These are phyloP conservation scores for Cinnamomum micranthum DNA, from an alignment of 164 flowering plant genomes.

Conservation along the genomic window DNA sequence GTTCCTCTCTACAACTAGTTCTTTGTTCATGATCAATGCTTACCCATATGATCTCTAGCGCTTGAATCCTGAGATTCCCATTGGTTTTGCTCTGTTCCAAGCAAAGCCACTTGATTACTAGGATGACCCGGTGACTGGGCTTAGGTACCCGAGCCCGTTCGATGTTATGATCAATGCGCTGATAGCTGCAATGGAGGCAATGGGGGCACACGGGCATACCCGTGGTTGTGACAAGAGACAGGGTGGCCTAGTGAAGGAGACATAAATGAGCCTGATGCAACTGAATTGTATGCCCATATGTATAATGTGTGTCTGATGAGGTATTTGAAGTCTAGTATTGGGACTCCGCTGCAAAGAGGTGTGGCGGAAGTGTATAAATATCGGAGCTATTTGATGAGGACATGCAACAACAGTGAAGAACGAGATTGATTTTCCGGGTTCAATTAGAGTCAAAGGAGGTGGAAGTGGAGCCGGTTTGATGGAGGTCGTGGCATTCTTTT, in stretches of 20 bases:
- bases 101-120: slow-evolving; percentile 50
- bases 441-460: not conserved
- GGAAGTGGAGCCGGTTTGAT: not conserved
- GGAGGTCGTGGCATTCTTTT: not conserved
- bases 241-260: slow-evolving; percentile 80
- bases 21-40: slow-evolving; percentile 62
- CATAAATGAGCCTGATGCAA: slow-evolving; percentile 42
- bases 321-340: slow-evolving; percentile 54
- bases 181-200: slow-evolving; percentile 49
- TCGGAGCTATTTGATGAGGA: slow-evolving; percentile 63
- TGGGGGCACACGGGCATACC: slow-evolving; percentile 63
- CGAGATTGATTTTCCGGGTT: slow-evolving; percentile 33
- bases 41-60: slow-evolving; percentile 68
- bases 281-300: slow-evolving; percentile 41
- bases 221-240: slow-evolving; percentile 63
- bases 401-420: slow-evolving; percentile 38
- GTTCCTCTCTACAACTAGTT: slow-evolving; percentile 50
- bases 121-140: slow-evolving; percentile 62
- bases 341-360: slow-evolving; percentile 70
- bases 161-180: slow-evolving; percentile 81
- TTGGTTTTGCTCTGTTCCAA: slow-evolving; percentile 70
- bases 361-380: slow-evolving; percentile 42
- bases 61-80: slow-evolving; percentile 42
- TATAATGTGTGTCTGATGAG: slow-evolving; percentile 50
- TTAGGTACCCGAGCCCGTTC: slow-evolving; percentile 69